Conservation (phyloP, 2,329 filamentous ascomycete genomes). For the Elsinoe batatas region DNA sequence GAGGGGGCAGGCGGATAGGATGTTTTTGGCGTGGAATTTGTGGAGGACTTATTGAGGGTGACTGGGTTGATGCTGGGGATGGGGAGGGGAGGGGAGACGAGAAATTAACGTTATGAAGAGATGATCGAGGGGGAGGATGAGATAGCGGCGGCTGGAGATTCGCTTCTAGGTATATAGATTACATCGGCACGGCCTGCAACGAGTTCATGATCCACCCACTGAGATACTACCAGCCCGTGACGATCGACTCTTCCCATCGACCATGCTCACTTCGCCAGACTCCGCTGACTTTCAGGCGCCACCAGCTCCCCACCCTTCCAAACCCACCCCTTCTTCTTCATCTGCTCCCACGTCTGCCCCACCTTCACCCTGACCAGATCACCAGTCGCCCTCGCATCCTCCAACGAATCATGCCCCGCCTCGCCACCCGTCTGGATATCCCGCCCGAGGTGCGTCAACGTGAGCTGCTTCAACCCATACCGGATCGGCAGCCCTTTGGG, state of each 20-base stretch:
- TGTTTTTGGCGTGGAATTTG: slow-evolving; percentile 20
- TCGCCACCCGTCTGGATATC: slow-evolving; percentile 65
- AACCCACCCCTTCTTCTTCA: slow-evolving; percentile 60
- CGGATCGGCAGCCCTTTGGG: slow-evolving; percentile 65
- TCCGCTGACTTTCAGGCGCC: neutral
- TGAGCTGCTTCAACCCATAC: slow-evolving; percentile 65
- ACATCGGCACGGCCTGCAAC: no score
- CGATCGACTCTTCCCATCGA: neutral
- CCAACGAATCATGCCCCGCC: slow-evolving; percentile 76
- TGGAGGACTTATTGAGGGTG: neutral
- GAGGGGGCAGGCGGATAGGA: slow-evolving; percentile 38
- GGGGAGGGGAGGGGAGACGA: neutral
- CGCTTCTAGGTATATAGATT: no score
- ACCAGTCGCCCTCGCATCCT: slow-evolving; percentile 82
- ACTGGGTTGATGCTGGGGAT: neutral
- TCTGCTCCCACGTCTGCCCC: slow-evolving; percentile 55
- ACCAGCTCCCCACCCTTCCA: slow-evolving; percentile 41
- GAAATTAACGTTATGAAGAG: neutral
- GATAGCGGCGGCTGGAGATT: neutral
- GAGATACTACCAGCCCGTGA: no score
- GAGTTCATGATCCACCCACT: no score
- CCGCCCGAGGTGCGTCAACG: slow-evolving; percentile 57
- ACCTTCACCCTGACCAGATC: slow-evolving; percentile 70
- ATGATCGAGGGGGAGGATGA: neutral
- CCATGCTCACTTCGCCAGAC: neutral